These are phyloP conservation scores for Phytophthora uliginosa DNA, from an alignment of 352 stramenopile genomes.

Conservation along the genomic window DNA sequence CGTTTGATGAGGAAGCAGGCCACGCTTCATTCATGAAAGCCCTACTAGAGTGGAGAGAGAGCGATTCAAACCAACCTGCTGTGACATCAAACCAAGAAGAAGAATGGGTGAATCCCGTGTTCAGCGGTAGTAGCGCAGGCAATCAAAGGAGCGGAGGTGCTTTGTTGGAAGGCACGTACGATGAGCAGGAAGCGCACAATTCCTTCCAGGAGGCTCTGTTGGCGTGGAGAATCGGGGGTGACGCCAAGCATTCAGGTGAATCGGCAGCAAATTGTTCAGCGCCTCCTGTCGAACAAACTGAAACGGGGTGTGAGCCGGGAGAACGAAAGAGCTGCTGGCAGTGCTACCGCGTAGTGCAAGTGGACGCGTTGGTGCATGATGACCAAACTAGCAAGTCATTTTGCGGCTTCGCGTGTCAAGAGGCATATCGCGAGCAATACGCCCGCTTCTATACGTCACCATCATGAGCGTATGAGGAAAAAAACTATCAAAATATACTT, in stretches of 20 bases:
- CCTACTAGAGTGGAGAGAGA: slow-evolving; percentile 77
- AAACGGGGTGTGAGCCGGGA: slow-evolving; percentile 53
- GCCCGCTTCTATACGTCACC: slow-evolving; percentile 54
- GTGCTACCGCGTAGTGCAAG: slow-evolving; percentile 70
- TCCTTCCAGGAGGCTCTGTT: slow-evolving; percentile 69
- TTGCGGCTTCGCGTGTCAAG: slow-evolving; percentile 54
- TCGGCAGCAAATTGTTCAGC: slow-evolving; percentile 1
- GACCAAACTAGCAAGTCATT: slow-evolving; percentile 60
- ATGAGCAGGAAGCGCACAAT: slow-evolving; percentile 77
- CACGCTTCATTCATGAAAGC: slow-evolving; percentile 87
- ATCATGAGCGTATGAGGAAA: slow-evolving; percentile 1
- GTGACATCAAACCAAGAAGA: slow-evolving; percentile 40
- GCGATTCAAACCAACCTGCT: slow-evolving; percentile 34
- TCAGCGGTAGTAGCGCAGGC: slow-evolving; percentile 5
- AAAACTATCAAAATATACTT: not conserved
- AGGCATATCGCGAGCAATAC: slow-evolving; percentile 59
- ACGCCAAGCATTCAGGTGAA: not conserved
- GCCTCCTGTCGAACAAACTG: slow-evolving; percentile 46
- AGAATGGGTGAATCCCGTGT: slow-evolving; percentile 78
- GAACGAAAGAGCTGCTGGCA: slow-evolving; percentile 85
- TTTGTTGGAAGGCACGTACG: slow-evolving; percentile 68
- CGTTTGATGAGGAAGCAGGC: slow-evolving; percentile 79
- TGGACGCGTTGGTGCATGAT: slow-evolving; percentile 57
- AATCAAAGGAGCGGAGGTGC: slow-evolving; percentile 39
- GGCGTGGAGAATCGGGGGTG: slow-evolving; percentile 59